Conservation (phyloP, 129 eudicot genomes). For the Dittrichia graveolens region DNA sequence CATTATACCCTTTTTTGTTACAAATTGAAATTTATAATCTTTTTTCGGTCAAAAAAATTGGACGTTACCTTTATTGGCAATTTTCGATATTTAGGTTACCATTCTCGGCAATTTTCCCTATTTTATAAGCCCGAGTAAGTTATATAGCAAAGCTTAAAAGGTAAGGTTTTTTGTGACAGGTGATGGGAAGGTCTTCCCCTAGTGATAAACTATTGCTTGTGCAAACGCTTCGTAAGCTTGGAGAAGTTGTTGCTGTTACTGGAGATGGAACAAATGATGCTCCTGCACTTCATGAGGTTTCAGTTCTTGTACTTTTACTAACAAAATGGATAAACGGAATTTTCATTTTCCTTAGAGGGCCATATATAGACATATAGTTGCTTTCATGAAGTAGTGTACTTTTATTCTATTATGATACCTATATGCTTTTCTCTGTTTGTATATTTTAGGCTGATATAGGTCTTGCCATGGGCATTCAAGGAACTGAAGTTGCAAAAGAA, state of each 20-base stretch:
- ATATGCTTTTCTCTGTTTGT: neutral
- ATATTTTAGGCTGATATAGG: conserved; percentile 86
- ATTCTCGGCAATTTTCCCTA: too few relatives aligned
- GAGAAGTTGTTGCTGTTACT: conserved; percentile 96
- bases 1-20: too few relatives aligned
- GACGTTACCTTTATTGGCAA: too few relatives aligned
- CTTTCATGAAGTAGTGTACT: neutral
- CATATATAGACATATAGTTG: too few relatives aligned
- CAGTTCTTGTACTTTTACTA: conserved; percentile 5
- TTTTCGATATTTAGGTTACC: too few relatives aligned
- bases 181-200: conserved; percentile 98
- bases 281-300: conserved; percentile 98
- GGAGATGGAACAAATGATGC: conserved; percentile 99
- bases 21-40: too few relatives aligned
- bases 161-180: conserved; percentile 41
- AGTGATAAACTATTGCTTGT: conserved; percentile 92
- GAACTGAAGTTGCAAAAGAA: conserved; percentile 98
- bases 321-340: neutral
- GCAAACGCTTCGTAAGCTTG: conserved; percentile 76
- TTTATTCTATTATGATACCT: neutral
- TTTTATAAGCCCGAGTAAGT: neutral
- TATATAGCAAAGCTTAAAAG: neutral
- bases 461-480: conserved; percentile 96
- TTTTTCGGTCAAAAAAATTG: too few relatives aligned
- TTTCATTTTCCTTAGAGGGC: too few relatives aligned